Base-by-base conservation (phyloP, 1,284 basidiomycete species). In the Rhodofomes roseus region DNA sequence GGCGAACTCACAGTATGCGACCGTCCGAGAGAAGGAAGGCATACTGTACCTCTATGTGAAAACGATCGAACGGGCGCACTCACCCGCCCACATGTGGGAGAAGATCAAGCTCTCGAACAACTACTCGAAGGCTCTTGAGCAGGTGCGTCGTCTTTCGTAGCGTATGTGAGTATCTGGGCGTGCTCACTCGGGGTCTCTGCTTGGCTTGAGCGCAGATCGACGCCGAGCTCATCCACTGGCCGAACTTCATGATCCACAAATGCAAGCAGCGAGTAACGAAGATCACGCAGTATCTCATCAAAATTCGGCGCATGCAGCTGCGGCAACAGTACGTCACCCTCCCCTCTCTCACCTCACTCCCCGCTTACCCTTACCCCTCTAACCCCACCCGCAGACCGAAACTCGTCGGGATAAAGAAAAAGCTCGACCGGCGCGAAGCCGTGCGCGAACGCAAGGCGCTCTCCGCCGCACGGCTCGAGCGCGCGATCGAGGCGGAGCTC, bases 231-330 rank as follows among this genome's bases (percentile, higher is more conserved):
- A 84, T 95, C 50, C 95, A 98, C 75, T 99, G 97, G 97, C 96
- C 96, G 11, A 96, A 95, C 68, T 99, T 97, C 74, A 89, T 89
- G 58, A 92, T 95, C 60, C 97, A 99, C 80, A 98, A 98, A 78
- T 98, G 96, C 82, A 99, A 99, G 81, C 97, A 99, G 77, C 86
- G 97, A 55, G 83, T 98, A 40, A 99, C 97, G 18, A 99, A 98
- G 79, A 98, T 99, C 68, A 99, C 96, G 0, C 97, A 99, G 75
- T 99, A 98, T 72, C 84, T 99, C 63, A 98, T 99, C 76, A 97
- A 98, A 80, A 95, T 99, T 92, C 83, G 97, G 60, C 86, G 93
- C 44, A 77, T 98, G 68, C 91, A 90, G 69, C 81, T 96, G 62
- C 89, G 93, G 58, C 89, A 96, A 75, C 90, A 95, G 95, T 96